Conservation (phyloP, 164 flowering plant genomes). For the Umbellularia californica region DNA sequence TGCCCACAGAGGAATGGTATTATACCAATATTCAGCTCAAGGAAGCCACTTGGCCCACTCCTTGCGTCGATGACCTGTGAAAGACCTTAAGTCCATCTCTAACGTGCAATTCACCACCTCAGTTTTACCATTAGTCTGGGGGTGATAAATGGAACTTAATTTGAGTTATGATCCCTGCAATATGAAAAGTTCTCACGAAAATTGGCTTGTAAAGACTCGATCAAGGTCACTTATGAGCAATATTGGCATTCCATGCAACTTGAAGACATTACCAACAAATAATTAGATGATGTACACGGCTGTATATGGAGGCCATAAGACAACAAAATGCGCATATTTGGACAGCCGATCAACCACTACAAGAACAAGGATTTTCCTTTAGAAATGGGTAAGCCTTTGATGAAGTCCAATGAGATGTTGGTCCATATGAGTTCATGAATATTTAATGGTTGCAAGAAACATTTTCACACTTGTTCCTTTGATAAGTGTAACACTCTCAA, state of each 20-base stretch:
- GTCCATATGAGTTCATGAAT: not conserved
- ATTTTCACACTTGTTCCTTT: not conserved
- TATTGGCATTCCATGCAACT: not conserved
- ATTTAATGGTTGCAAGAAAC: not conserved
- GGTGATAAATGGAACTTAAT: no score
- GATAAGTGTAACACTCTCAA: not conserved
- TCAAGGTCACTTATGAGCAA: not conserved
- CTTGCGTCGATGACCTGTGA: not conserved
- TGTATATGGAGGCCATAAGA: not conserved
- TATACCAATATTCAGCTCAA: not conserved
- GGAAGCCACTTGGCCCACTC: constrained; percentile 1
- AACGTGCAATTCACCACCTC: not conserved
- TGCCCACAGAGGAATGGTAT: not conserved
- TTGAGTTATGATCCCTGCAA: not conserved
- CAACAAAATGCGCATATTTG: constrained; percentile 1
- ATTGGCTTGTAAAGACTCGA: not conserved
- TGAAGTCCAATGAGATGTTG: not conserved
- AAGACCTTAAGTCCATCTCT: not conserved
- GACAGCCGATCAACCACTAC: not conserved
- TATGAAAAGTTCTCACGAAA: not conserved
- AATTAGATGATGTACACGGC: not conserved
- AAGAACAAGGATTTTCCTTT: not conserved
- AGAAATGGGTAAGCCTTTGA: not conserved
- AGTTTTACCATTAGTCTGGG: not conserved
- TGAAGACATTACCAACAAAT: no score